Evolutionary conservation across 164 flowering plant species (phyloP).

Genomic region (Stephania cephalantha): DNA sequence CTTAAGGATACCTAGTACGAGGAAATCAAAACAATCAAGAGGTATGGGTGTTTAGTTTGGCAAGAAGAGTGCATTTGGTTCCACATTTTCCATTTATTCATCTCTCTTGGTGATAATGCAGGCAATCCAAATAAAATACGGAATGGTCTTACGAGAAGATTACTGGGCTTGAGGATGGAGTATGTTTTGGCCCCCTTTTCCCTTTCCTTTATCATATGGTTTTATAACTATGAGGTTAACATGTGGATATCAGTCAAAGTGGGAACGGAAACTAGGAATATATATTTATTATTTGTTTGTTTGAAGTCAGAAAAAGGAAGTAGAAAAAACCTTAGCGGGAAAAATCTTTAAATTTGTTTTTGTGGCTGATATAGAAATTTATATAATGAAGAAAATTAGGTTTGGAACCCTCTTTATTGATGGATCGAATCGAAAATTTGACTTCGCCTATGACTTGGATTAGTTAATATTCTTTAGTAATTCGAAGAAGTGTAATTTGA

Average conservation of each 20-base stretch:
- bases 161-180: conserved; percentile 16
- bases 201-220: conserved; percentile 1
- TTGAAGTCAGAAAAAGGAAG: neutral
- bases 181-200: conserved; percentile 24
- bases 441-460: too few species aligned
- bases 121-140: neutral
- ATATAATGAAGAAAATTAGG: too few species aligned
- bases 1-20: conserved; percentile 19
- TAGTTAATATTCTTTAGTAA: too few species aligned
- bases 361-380: neutral
- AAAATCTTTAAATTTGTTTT: neutral
- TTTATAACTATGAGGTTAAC: neutral
- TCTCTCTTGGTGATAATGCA: conserved; percentile 7
- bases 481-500: too few species aligned
- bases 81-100: neutral
- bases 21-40: conserved; percentile 15
- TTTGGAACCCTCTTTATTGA: too few species aligned
- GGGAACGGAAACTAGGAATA: too few species aligned
- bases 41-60: conserved; percentile 25
- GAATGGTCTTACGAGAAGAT: neutral
- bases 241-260: too few species aligned
- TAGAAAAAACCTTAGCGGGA: neutral
- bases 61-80: neutral
- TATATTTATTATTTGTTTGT: too few species aligned
- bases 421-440: too few species aligned